Evolutionary conservation across 2,329 filamentous ascomycete genomes (phyloP), one percentile per base, ranked within the genome.

Genomic region (Pseudogymnoascus sp.): DNA sequence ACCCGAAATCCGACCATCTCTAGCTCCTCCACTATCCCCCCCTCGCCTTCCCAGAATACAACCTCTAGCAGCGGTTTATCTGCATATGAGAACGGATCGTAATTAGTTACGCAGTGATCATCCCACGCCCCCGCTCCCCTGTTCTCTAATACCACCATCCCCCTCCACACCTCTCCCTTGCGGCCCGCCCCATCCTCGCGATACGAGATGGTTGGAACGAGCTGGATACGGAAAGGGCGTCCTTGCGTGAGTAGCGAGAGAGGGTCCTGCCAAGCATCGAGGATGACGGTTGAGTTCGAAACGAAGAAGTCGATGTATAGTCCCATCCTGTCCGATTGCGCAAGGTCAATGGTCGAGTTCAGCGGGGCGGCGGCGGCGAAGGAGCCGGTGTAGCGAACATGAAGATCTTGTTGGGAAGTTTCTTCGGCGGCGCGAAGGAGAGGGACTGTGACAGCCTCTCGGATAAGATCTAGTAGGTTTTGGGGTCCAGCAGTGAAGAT

Each of bases 401-500:
- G 10, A 33, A 56, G 28, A 10, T 56, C 50, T 19, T 10, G 2
- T 4, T 56, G 50, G 50, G 50, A 28, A 22, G 28, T 12, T 33
- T 56, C 50, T 33, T 56, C 50, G 2, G 50, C 50, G 5, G 50
- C 50, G 10, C 50, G 50, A 10, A 33, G 26, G 5, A 56, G 50
- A 19, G 50, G 28, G 6, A 56, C 50, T 19, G 50, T 56, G 28
- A 56, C 26, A 19, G 50, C 50, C 33, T 60, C 59, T 6, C 35
- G 26, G 3, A 62, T n/a, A 6, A 35, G 43, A 31, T 53, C 22
- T 22, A 62, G 33, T 24, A 46, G 31, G 7, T 19, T 4, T 12
- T 3, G 24, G 26, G 62, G 40, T 3, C 62, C 56, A 11, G 62
- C 53, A 35, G 62, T 63, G n/a, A 79, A 70, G 6, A 80, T 72